A percentile compares a stretch with the other conserved stretches of the same genome.
Conservation (phyloP, 805 yeast species). For the Barnettozyma botsteinii region DNA sequence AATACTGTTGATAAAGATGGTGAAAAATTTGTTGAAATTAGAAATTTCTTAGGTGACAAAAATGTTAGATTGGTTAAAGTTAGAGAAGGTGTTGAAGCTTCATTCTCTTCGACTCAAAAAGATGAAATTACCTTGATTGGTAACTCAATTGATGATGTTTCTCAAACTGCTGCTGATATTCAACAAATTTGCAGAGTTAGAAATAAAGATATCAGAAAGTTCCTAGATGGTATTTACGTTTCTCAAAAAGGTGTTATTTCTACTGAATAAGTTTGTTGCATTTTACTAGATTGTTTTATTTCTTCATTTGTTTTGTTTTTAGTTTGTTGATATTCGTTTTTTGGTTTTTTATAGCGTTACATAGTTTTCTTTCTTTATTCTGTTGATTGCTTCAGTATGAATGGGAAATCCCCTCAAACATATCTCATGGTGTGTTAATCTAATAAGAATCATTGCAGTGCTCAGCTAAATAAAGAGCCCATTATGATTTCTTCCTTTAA, state of each 20-base stretch:
- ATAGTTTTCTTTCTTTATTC: background rate
- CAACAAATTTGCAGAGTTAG: conserved; percentile 98
- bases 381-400: no score
- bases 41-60: conserved; percentile 99
- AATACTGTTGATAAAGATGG: conserved; percentile 81
- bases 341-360: conserved; percentile 1
- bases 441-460: conserved; percentile 13
- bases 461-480: conserved; percentile 15
- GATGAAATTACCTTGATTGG: conserved; percentile 92
- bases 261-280: conserved; percentile 33
- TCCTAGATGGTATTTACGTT: conserved; percentile 99
- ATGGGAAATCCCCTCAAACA: background rate
- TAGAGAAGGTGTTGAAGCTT: conserved; percentile 83
- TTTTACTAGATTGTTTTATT: background rate
- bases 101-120: conserved; percentile 77
- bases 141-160: conserved; percentile 95
- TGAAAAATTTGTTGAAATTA: conserved; percentile 77
- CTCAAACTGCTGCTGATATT: conserved; percentile 97
- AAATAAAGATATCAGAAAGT: conserved; percentile 99
- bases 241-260: conserved; percentile 88
- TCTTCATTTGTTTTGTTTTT: background rate
- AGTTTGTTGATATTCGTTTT: conserved; percentile 1
- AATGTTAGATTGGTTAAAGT: conserved; percentile 85
- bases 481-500: conserved; percentile 10
- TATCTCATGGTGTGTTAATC: background rate